Conservation (phyloP, 108 stramenopile genomes). For the Cyclotella choctawhatcheeana region DNA sequence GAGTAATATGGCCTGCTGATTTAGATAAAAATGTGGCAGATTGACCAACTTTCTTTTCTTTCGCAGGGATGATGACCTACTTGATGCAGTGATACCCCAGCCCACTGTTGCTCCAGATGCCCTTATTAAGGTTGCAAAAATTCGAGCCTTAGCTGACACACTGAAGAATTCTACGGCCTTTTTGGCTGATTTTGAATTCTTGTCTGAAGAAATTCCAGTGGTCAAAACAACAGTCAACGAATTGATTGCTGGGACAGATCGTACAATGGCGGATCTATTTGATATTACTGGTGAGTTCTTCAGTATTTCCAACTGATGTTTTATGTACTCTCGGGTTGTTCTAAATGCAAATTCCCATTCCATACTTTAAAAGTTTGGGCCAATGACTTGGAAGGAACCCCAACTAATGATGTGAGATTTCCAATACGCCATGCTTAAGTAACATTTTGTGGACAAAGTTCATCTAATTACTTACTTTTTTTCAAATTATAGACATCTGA, state of each 20-base stretch:
- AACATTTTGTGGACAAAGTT: no score
- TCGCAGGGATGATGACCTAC: slow-evolving; percentile 16
- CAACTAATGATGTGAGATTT: background rate
- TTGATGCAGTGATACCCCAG: slow-evolving; percentile 8
- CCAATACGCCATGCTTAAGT: background rate
- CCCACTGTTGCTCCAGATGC: slow-evolving; percentile 12
- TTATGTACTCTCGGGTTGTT: background rate
- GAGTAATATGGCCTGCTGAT: no score
- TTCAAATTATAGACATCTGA: no score
- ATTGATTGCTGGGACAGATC: slow-evolving; percentile 32
- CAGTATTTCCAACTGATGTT: background rate
- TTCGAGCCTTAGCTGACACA: background rate
- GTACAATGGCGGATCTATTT: slow-evolving; percentile 24
- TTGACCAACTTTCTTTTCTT: no score
- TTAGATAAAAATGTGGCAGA: no score
- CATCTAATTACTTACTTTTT: no score
- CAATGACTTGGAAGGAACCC: slow-evolving; percentile 5
- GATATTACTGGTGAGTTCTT: slow-evolving; percentile 16
- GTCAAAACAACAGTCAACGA: slow-evolving; percentile 28
- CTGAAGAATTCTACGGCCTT: slow-evolving; percentile 13
- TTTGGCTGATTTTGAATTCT: slow-evolving; percentile 11
- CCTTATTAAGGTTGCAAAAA: background rate
- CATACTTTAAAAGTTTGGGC: slow-evolving; percentile 15
- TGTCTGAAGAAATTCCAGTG: slow-evolving; percentile 20
- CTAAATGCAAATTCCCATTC: background rate